phyloP scores from a whole-genome alignment of 2,329 filamentous ascomycete species.

The Lasiodiplodia sp. region DNA sequence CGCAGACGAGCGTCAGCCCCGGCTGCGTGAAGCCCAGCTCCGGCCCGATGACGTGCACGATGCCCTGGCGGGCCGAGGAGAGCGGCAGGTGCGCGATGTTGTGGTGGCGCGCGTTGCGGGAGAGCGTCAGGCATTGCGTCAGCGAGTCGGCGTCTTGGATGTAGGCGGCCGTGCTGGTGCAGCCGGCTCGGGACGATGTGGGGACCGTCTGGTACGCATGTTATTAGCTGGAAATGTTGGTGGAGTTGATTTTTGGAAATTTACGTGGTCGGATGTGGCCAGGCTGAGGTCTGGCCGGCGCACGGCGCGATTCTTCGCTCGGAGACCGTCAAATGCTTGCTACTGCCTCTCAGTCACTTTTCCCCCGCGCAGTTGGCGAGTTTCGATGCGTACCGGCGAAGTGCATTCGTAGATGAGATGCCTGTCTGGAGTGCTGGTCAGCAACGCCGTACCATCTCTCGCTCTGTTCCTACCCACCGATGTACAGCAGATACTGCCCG shows the following conservation, averaged over 20 bases:
- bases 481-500: conserved; percentile 91
- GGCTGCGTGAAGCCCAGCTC: conserved; percentile 99
- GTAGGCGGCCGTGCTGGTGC: conserved; percentile 92
- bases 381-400: conserved; percentile 73
- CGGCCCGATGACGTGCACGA: conserved; percentile 97
- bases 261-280: conserved; percentile 94
- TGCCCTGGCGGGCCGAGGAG: conserved; percentile 94
- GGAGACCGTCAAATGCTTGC: conserved; percentile 97
- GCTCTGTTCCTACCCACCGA: conserved; percentile 67
- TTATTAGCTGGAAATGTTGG: background rate
- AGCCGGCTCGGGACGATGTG: conserved; percentile 85
- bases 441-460: conserved; percentile 21
- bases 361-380: background rate
- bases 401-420: conserved; percentile 99
- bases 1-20: conserved; percentile 95
- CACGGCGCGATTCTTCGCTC: conserved; percentile 85
- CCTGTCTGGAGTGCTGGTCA: conserved; percentile 67
- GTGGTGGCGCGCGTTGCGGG: conserved; percentile 97
- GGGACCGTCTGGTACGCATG: conserved; percentile 77
- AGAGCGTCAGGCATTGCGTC: conserved; percentile 91
- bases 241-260: conserved; percentile 44
- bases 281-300: conserved; percentile 96
- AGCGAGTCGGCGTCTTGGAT: conserved; percentile 94
- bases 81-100: conserved; percentile 97
- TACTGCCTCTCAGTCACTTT: conserved; percentile 45